Percentiles rank a stretch among this genome's conserved stretches.
Conservation (phyloP, 2,329 filamentous ascomycete genomes). For the Pseudogymnoascus sp. region DNA sequence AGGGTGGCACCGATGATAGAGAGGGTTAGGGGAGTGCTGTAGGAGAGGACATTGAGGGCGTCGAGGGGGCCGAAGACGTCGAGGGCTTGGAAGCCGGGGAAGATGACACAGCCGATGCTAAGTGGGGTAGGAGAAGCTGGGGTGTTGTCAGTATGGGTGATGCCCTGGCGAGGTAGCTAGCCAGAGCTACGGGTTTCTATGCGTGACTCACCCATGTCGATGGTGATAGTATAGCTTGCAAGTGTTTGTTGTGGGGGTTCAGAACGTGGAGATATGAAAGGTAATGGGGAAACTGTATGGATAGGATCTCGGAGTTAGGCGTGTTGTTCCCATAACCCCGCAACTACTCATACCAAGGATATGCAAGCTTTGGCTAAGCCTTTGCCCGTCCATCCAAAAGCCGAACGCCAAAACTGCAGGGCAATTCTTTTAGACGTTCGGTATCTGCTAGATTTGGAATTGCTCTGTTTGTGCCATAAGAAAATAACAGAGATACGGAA, state of each 20-base stretch:
- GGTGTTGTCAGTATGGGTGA: not conserved
- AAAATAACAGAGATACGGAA: too few species aligned
- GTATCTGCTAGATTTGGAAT: not conserved
- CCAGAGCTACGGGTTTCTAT: not conserved
- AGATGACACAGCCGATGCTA: conserved; percentile 26
- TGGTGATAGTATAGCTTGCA: not conserved
- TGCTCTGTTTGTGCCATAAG: too few species aligned
- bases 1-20: conserved; percentile 28
- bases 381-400: not conserved
- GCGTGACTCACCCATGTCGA: not conserved
- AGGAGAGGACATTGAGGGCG: conserved; percentile 16
- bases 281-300: not conserved
- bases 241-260: not conserved
- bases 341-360: not conserved
- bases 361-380: not conserved
- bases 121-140: not conserved
- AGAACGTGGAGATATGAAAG: not conserved
- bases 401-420: not conserved
- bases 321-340: not conserved
- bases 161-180: not conserved
- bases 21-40: conserved; percentile 24
- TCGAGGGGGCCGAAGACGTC: not conserved
- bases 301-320: not conserved
- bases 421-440: not conserved
- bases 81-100: conserved; percentile 35